Percentiles rank a stretch among this genome's conserved stretches.
Conservation (phyloP, 441 rosid genomes). For the Jatropha multifida region DNA sequence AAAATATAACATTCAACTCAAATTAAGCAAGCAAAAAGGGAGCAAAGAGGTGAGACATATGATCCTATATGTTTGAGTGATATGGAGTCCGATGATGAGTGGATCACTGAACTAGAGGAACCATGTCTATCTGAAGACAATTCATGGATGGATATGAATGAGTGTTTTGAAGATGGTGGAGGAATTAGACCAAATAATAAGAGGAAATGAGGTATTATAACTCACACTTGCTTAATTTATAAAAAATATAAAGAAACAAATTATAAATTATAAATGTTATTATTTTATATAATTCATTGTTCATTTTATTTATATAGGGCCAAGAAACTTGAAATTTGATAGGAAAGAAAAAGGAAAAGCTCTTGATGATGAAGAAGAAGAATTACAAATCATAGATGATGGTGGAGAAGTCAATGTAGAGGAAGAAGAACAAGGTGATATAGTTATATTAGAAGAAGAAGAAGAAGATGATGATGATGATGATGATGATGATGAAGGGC, state of each 20-base stretch:
- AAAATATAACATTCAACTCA: neutral
- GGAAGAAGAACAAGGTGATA: neutral
- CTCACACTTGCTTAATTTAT: too few species aligned
- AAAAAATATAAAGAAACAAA: too few species aligned
- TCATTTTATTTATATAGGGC: too few species aligned
- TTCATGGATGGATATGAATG: neutral
- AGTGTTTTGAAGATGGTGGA: neutral
- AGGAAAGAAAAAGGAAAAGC: neutral
- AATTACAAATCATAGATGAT: too few species aligned
- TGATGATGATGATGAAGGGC: neutral
- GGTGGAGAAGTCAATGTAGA: neutral
- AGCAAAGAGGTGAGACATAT: constrained; percentile 1
- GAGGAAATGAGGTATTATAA: neutral
- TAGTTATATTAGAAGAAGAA: neutral
- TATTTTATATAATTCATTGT: too few species aligned
- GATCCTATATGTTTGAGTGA: constrained; percentile 2
- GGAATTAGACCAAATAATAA: neutral
- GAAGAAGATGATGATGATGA: neutral
- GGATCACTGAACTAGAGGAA: neutral
- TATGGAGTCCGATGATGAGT: neutral
- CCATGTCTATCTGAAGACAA: neutral
- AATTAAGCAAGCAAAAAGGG: neutral
- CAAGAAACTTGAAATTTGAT: neutral
- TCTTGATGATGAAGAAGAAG: neutral
- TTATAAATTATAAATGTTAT: too few species aligned